Evolutionary conservation across 352 stramenopile genomes (phyloP), one percentile per base, ranked within the genome.

Genomic region (Phytophthora citricola): DNA sequence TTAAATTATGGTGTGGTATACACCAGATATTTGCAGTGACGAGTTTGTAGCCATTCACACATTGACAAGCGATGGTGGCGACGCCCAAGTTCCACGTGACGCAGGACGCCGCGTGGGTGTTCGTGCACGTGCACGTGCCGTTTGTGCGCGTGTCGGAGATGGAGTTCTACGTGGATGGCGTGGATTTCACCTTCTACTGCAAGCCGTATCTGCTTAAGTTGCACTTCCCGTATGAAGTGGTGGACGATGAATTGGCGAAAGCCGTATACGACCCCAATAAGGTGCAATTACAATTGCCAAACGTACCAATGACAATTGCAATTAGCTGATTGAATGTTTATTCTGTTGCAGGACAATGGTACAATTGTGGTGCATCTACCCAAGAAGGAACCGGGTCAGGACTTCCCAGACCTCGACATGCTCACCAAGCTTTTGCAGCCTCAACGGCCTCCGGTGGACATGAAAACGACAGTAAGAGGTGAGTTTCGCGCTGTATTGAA

Each of bases 181-280:
- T 63, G 69, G 85, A 93, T 47, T 99, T 98, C 73, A 90, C 87
- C 31, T 98, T 98, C 75, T 98, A 92, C 75, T 98, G 96, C 75
- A 98, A 98, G 61, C 98, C 98, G 12, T 99, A 99, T 73, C 71
- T 99, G 55, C 87, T 99, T 49, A 98, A 98, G 63, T 78, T 99
- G 40, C 85, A 92, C 56, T 97, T 99, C 75, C 90, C 95, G 17
- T 73, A 92, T 58, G 78, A 83, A 61, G 82, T 97, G 9, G 77
- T 94, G 34, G 93, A 98, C 69, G 83, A 98, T 55, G 94, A 98
- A 32, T 60, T 87, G 38, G 81, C 85, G 39, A 97, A 97, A 73
- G 89, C 87, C 10, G 90, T 97, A 36, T 98, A 97, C 60, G 91
- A 98, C 66, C 81, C 90, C 12, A 93, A 96, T 66, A 85, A 93